Base-by-base conservation (phyloP, 73 alveolate genomes). In the Breviolum minutum region DNA sequence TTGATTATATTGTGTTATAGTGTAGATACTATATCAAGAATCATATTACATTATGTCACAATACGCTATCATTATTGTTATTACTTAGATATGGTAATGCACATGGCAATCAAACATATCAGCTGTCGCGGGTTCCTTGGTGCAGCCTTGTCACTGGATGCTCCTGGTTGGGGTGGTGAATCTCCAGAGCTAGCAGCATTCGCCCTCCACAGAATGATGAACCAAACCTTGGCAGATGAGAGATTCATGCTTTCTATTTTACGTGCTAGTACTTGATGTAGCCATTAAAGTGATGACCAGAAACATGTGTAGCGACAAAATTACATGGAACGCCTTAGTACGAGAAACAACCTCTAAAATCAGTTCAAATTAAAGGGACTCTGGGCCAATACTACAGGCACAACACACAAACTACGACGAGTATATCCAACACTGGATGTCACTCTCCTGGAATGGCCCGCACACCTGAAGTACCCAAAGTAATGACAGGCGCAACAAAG, bases 141-240 rank as follows among this genome's bases (percentile, higher is more conserved):
- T 16, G 54, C 54, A 40, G 54, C 54, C 54, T 40, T 40, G 54
- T 40, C 54, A 20, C 90, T 81, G 86, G 62, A 17, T 30, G 76
- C 81, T 22, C 8, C 81, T 29, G 27, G 83, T 54, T 16, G 83
- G 69, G 54, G 54, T 40, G 62, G 77, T 11, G 94, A 73, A 4
- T 87, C 95, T 9, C 66, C 64, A 27, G 86, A 60, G 68, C 29
- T 74, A 19, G 95, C 16, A 48, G 83, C 77, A 61, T 77, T 89
- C 61, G 97, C 97, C 80, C 97, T 91, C 97, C 97, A 91, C 30
- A 91, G 88, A 64, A 91, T 91, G 88, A 91, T 70, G 97, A 91
- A 91, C 97, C 97, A 91, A 63, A 91, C 97, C 97, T 40, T 40
- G 54, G 54, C 54, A 54, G n/a, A 40, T 40, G 54, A 40, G 54